Base-by-base conservation (phyloP, 1,139 yeast genomes). In the Candida sanyaensis region DNA sequence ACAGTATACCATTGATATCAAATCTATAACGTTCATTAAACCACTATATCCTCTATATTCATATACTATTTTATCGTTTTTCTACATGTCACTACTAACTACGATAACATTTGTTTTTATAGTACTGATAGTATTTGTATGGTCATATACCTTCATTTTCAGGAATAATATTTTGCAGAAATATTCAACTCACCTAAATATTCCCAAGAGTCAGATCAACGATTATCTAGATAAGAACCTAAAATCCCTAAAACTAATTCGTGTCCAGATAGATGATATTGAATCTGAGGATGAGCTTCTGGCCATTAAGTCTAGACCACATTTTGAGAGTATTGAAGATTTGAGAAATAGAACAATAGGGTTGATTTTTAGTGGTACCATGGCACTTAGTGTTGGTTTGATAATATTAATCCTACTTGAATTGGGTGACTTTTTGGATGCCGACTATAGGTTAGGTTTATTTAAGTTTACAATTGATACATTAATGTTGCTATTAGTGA, bases 401-500 rank as follows among this genome's bases (percentile, higher is more conserved):
- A 66, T 71, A 8, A 52, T 69, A 3, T 57, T 75, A 21, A 69
- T 75, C 60, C 62, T 75, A 65, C 64, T 72, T 50, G 78, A 75
- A 53, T 63, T 75, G 48, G 61, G 67, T 6, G 65, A 62, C 36
- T 45, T 58, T 27, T 57, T 63, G 40, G 49, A 56, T 26, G 62
- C 60, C 11, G 54, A 60, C 3, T 53, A 63, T 1, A 53, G 73
- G 12, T 49, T 67, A 43, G 37, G 55, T 17, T 50, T 68, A 21
- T 71, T 74, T 53, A 65, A 65, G 36, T 43, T 65, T 27, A 65
- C 72, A 41, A 69, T 75, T 41, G 65, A 68, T 48, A 45, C 62
- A 10, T 57, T 75, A 46, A 66, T 72, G 44, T 41, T 71, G 11
- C 54, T 73, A 21, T 59, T 72, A 13, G 62, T 73, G 1, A 49